Percentiles rank a stretch among this genome's conserved stretches.
These are phyloP conservation scores for Metschnikowia cubensis DNA, from an alignment of 805 yeast species.

Conservation along the genomic window DNA sequence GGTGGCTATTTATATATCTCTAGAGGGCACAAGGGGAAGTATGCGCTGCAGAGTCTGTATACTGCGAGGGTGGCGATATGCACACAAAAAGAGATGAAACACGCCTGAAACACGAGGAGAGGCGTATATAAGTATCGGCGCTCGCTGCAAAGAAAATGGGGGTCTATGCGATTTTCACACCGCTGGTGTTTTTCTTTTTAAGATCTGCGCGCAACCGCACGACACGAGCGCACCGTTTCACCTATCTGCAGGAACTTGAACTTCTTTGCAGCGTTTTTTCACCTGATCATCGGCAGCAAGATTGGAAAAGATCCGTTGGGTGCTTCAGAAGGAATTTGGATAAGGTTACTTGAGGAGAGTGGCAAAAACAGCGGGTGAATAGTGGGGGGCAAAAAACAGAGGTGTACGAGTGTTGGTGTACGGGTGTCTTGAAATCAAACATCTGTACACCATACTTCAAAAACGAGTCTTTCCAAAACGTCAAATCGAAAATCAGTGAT, in stretches of 20 bases:
- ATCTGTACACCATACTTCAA: no score
- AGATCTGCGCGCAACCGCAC: constrained; percentile 4
- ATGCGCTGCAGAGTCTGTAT: not conserved
- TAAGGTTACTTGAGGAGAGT: no score
- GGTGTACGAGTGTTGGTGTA: no score
- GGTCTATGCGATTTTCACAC: not conserved
- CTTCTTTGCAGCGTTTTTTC: not conserved
- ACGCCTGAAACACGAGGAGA: not conserved
- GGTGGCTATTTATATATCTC: not conserved
- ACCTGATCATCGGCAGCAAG: no score
- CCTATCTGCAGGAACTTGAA: not conserved
- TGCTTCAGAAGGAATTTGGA: no score
- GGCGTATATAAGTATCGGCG: constrained; percentile 2
- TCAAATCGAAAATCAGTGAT: no score
- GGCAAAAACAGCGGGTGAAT: no score
- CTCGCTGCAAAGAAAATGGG: constrained; percentile 3
- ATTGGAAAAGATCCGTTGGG: no score
- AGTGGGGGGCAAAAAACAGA: no score
- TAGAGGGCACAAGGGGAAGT: not conserved
- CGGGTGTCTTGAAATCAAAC: no score
- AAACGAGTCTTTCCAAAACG: no score
- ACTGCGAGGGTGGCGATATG: not conserved
- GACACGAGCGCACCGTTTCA: not conserved
- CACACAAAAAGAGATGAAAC: constrained; percentile 4
- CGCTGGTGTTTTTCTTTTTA: constrained; percentile 1